Percentiles rank a stretch among this genome's conserved stretches.
These are phyloP conservation scores for Cadophora sp. DNA, from an alignment of 2,329 filamentous ascomycete species.

Conservation along the genomic window DNA sequence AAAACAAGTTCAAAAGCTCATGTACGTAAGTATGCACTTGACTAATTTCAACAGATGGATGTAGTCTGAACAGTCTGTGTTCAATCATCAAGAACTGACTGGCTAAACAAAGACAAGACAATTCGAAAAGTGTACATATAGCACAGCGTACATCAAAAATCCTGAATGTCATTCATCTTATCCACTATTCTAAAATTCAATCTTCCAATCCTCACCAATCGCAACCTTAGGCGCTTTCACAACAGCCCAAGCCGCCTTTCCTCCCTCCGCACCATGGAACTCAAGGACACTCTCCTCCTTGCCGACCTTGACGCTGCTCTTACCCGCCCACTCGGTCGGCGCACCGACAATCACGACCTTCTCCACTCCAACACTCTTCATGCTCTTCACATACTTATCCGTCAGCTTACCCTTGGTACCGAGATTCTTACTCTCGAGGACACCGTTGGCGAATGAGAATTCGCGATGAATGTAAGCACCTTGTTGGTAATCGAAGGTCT, in stretches of 20 bases:
- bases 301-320: constrained; percentile 63
- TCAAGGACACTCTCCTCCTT: constrained; percentile 65
- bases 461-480: constrained; percentile 88
- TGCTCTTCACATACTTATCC: constrained; percentile 77
- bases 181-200: constrained; percentile 39
- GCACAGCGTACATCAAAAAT: too few relatives aligned
- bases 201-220: constrained; percentile 68
- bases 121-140: too few relatives aligned
- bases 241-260: constrained; percentile 66
- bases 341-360: constrained; percentile 85
- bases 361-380: constrained; percentile 81
- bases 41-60: too few relatives aligned
- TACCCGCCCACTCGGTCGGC: constrained; percentile 72
- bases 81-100: too few relatives aligned
- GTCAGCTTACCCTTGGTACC: constrained; percentile 64
- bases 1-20: too few relatives aligned
- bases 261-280: constrained; percentile 58
- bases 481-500: constrained; percentile 85
- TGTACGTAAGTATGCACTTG: too few relatives aligned
- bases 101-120: too few relatives aligned
- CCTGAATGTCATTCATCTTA: too few relatives aligned
- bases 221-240: constrained; percentile 66
- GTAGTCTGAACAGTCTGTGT: too few relatives aligned
- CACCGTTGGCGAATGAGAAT: constrained; percentile 69
- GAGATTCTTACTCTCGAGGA: constrained; percentile 74